Evolutionary conservation across 1,284 basidiomycete genomes (phyloP), one percentile per base, ranked within the genome.

Genomic region (Caloboletus inedulis): DNA sequence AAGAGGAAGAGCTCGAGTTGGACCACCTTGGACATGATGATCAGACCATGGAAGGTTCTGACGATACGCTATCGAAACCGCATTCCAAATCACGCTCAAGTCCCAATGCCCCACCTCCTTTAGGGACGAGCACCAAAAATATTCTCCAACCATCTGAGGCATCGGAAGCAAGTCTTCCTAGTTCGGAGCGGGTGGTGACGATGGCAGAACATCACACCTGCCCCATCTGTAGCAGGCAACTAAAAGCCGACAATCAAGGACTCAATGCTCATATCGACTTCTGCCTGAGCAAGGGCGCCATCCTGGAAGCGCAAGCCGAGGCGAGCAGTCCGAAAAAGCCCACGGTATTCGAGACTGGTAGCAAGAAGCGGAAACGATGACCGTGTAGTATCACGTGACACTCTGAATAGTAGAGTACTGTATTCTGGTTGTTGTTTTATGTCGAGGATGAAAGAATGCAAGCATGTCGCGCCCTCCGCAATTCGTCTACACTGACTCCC

Each of bases 251-350:
- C 63, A 91, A 91, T 61, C 73, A 76, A 48, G 80, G 79, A 3
- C 66, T 91, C 23, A 91, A 91, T 64, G 74, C 79, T 27, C 88
- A 91, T 59, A 74, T 91, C 46, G 89, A 91, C 66, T 90, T 85
- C 62, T 91, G 89, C 60, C 65, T 91, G 50, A 90, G 85, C 64
- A 80, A 81, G 52, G 76, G 75, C 25, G 85, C 80, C 7, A 90
- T 91, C 52, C 70, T 77, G 54, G 77, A 85, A 61, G 88, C 87
- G 0, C 85, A 87, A 45, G 73, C 64, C 10, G 73, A 72, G 49
- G 67, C 70, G n/a, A 57, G 46, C 31, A 62, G 59, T 43, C 60
- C 66, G 18, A 57, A 49, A 60, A 53, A 69, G 62, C 44, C n/a
- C 8, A 7, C 36, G 10, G n/a, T 29, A 27, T 40, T 41, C 30